Conservation (phyloP, 139 green algal genomes). For the Eudorina sp. region DNA sequence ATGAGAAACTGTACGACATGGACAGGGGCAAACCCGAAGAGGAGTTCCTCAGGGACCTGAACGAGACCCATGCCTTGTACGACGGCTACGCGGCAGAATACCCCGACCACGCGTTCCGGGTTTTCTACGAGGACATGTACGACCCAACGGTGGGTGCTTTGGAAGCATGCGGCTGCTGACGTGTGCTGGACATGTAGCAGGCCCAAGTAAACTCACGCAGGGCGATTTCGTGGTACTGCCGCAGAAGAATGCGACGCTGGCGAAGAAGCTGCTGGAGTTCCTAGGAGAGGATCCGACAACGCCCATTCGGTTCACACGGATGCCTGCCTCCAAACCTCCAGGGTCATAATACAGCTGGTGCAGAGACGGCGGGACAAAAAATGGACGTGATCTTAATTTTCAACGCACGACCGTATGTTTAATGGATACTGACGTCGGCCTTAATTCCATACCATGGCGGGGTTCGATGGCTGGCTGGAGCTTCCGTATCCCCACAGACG, state of each 20-base stretch:
- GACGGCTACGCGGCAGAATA: background rate
- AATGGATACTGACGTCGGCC: no score
- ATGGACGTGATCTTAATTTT: no score
- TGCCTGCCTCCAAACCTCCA: background rate
- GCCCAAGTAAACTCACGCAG: no score
- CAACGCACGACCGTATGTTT: no score
- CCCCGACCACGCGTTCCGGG: background rate
- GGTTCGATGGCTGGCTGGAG: no score
- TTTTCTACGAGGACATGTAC: slow-evolving; percentile 24
- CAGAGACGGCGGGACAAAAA: no score
- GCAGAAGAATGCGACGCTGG: slow-evolving; percentile 27
- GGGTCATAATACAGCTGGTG: no score
- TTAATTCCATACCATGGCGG: no score
- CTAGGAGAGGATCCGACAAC: background rate
- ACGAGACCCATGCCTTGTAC: slow-evolving; percentile 6
- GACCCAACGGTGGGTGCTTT: background rate
- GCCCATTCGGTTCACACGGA: background rate
- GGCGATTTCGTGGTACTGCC: background rate
- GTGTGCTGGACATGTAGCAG: background rate
- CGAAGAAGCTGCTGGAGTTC: background rate
- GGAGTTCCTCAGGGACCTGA: background rate
- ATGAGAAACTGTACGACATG: slow-evolving; percentile 1
- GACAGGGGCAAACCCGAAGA: background rate
- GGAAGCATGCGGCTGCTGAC: background rate
- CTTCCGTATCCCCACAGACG: no score